Percentiles rank a stretch among this genome's conserved stretches.
Evolutionary conservation across 768 basidiomycete genomes (phyloP).

Genomic region (Lentinus tigrinus): DNA sequence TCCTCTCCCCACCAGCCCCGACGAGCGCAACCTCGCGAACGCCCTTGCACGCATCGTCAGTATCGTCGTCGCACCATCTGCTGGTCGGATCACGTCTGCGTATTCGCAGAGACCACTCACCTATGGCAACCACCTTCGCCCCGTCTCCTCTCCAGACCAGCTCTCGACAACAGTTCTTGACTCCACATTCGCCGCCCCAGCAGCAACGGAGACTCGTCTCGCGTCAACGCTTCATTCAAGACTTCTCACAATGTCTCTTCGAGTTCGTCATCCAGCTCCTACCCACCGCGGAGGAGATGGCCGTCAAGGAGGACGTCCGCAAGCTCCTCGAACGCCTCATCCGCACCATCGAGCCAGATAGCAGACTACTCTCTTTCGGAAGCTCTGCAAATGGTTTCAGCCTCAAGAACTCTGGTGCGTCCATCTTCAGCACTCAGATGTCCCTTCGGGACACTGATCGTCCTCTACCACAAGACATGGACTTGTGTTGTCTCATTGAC

Average conservation of each 20-base stretch:
- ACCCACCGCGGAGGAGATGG: constrained; percentile 86
- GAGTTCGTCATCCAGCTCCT: constrained; percentile 92
- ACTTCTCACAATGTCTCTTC: constrained; percentile 88
- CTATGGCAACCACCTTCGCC: constrained; percentile 23
- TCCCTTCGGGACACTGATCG: constrained; percentile 2
- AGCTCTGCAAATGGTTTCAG: constrained; percentile 98
- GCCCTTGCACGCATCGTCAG: not conserved
- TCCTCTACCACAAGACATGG: constrained; percentile 77
- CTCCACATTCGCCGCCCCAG: constrained; percentile 16
- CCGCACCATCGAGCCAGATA: constrained; percentile 90
- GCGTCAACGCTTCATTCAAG: constrained; percentile 66
- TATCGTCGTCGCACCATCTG: constrained; percentile 11
- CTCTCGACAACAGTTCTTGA: constrained; percentile 19
- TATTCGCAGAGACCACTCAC: constrained; percentile 1
- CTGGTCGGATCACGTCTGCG: constrained; percentile 19
- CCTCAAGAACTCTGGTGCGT: constrained; percentile 85
- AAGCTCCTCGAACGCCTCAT: constrained; percentile 94
- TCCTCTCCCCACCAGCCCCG: not conserved
- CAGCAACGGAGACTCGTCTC: constrained; percentile 30
- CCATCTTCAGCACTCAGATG: not conserved
- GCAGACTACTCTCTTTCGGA: constrained; percentile 89
- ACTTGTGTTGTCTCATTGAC: constrained; percentile 95
- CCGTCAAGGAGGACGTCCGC: constrained; percentile 94
- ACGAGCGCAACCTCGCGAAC: not conserved
- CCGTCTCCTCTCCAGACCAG: constrained; percentile 14